Conservation (phyloP, 73 alveolate genomes). For the Stentor coeruleus region DNA sequence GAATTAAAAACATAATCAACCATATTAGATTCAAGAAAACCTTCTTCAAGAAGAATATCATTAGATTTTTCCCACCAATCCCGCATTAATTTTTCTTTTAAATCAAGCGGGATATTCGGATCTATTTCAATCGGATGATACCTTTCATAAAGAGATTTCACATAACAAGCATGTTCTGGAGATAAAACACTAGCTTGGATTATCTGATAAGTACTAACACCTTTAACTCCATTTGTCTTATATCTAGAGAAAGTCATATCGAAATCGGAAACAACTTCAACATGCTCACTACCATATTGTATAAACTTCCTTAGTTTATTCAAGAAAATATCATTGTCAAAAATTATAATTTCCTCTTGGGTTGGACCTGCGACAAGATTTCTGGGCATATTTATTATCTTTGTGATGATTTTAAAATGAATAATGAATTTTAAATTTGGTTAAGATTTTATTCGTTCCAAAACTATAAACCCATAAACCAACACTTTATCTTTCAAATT, state of each 20-base stretch:
- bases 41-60: not conserved
- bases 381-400: not conserved
- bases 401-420: too few relatives aligned
- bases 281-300: not conserved
- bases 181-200: not conserved
- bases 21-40: not conserved
- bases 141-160: not conserved
- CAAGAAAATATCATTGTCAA: not conserved
- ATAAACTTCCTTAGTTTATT: not conserved
- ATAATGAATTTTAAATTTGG: too few relatives aligned
- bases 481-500: too few relatives aligned
- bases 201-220: not conserved
- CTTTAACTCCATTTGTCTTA: not conserved
- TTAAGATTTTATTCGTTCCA: too few relatives aligned
- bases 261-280: not conserved
- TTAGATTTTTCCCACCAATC: slow-evolving; percentile 18
- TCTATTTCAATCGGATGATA: slow-evolving; percentile 18
- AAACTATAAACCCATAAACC: too few relatives aligned
- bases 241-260: not conserved
- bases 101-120: not conserved
- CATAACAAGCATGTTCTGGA: not conserved
- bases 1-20: not conserved
- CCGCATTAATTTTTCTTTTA: not conserved
- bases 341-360: too few relatives aligned
- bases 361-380: not conserved